Evolutionary conservation across 108 stramenopile species (phyloP).

Genomic region (Chaetoceros tenuissimus): DNA sequence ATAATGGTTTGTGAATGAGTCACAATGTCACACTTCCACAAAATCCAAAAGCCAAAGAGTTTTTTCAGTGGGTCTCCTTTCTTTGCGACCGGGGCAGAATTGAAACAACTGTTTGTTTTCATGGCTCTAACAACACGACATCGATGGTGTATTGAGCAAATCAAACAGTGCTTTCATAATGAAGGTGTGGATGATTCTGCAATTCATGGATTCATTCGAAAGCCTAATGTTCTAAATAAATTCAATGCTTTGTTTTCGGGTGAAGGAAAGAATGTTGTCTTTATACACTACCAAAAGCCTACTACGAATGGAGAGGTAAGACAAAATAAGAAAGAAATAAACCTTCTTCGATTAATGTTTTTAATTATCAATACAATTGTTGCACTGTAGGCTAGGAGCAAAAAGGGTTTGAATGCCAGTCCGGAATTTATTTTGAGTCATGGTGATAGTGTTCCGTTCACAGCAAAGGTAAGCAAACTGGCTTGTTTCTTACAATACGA

Average conservation of each 20-base stretch:
- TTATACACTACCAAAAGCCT: conserved; percentile 60
- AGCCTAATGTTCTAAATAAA: conserved; percentile 26
- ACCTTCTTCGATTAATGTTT: no score
- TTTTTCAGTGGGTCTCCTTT: no score
- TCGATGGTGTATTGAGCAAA: conserved; percentile 55
- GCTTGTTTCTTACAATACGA: not conserved
- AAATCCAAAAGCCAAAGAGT: no score
- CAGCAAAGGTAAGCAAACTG: conserved; percentile 29
- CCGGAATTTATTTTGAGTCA: conserved; percentile 50
- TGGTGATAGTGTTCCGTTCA: conserved; percentile 34
- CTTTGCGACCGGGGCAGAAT: no score
- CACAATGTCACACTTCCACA: no score
- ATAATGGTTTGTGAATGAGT: no score
- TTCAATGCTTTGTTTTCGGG: conserved; percentile 59
- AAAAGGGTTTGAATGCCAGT: no score
- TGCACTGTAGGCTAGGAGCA: no score
- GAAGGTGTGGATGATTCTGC: conserved; percentile 37
- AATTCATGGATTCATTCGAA: conserved; percentile 47
- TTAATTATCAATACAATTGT: no score
- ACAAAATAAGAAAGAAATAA: no score
- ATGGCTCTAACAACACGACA: conserved; percentile 53
- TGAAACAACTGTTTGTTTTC: no score
- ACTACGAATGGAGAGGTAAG: conserved; percentile 19
- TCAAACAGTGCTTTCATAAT: conserved; percentile 44
- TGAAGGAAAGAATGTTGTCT: conserved; percentile 37